These are phyloP conservation scores for Emericellopsis atlantica DNA, from an alignment of 2,329 filamentous ascomycete species.

Conservation along the genomic window DNA sequence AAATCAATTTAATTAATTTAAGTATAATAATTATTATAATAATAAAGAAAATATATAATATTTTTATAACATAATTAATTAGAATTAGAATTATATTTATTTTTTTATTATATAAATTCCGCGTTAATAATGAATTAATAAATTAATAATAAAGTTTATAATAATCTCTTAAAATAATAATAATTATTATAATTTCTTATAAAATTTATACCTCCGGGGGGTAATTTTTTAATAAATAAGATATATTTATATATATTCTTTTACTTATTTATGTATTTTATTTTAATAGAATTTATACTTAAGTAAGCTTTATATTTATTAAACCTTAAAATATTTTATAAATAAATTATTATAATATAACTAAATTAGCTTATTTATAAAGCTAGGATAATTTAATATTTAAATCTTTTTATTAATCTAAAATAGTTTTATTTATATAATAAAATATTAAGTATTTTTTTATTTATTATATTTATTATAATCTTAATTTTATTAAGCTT, in stretches of 20 bases:
- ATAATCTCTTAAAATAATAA: background rate
- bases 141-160: too few relatives aligned
- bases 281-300: too few relatives aligned
- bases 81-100: background rate
- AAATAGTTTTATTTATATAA: too few relatives aligned
- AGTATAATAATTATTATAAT: background rate
- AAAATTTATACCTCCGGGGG: too few relatives aligned
- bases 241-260: background rate
- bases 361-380: too few relatives aligned
- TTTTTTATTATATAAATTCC: background rate
- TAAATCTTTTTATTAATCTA: background rate
- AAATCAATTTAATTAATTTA: background rate
- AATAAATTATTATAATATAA: too few relatives aligned
- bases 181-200: too few relatives aligned
- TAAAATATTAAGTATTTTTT: background rate
- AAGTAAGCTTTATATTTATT: constrained; percentile 1
- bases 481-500: constrained; percentile 3
- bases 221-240: background rate
- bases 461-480: constrained; percentile 3
- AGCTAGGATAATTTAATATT: too few relatives aligned
- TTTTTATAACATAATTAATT: background rate
- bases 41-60: background rate
- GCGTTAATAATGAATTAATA: too few relatives aligned
- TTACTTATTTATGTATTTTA: background rate
- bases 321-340: too few relatives aligned